Conservation (phyloP, 1,284 basidiomycete species). For the Ceratobasidium sp. region DNA sequence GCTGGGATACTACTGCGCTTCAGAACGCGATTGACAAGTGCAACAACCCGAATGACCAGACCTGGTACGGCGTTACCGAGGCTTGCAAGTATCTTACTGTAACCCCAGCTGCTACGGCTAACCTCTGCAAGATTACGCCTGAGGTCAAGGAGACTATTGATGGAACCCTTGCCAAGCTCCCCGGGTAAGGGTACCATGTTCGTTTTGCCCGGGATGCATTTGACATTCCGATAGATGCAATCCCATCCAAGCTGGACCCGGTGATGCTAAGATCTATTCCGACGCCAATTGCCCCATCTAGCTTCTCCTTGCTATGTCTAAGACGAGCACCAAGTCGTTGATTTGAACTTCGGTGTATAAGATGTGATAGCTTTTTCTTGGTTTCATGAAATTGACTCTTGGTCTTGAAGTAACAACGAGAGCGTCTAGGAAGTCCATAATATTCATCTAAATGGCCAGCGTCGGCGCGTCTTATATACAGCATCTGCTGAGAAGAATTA, state of each 20-base stretch:
- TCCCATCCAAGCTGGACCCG: slow-evolving; percentile 47
- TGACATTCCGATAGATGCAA: slow-evolving; percentile 51
- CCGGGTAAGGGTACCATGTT: slow-evolving; percentile 49
- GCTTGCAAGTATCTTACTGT: slow-evolving; percentile 59
- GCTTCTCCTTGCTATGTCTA: too few species aligned
- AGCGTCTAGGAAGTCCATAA: too few species aligned
- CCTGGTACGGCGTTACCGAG: slow-evolving; percentile 59
- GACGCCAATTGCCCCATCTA: slow-evolving; percentile 30
- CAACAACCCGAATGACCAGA: slow-evolving; percentile 60
- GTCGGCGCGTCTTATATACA: too few species aligned
- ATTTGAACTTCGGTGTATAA: too few species aligned
- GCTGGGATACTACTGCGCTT: slow-evolving; percentile 54
- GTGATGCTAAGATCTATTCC: slow-evolving; percentile 47
- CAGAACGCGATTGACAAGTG: slow-evolving; percentile 67
- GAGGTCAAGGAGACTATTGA: slow-evolving; percentile 55
- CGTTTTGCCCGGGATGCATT: background rate
- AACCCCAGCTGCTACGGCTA: slow-evolving; percentile 44
- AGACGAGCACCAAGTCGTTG: too few species aligned
- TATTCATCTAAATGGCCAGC: too few species aligned
- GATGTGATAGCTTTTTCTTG: too few species aligned
- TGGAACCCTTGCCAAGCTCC: slow-evolving; percentile 49
- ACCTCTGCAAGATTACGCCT: slow-evolving; percentile 58
- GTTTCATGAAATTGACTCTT: too few species aligned
- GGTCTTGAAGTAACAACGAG: too few species aligned
- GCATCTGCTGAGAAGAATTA: too few species aligned